Base-by-base conservation (phyloP, 2,329 filamentous ascomycete species). In the Corinectria fuckeliana region DNA sequence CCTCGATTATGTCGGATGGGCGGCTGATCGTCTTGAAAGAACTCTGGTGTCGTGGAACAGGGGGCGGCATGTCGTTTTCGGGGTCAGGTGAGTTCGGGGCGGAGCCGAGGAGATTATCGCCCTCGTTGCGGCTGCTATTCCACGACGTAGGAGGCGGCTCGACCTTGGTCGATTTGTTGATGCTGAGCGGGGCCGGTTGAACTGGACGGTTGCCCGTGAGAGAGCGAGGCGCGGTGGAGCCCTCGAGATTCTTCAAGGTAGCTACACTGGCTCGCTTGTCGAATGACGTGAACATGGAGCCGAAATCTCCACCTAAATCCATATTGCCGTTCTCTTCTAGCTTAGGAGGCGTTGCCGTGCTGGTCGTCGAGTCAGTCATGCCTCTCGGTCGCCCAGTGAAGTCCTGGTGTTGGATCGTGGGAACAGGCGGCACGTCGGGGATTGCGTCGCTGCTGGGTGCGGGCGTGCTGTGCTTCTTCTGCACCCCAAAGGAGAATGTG, bases 401-500 rank as follows among this genome's bases (percentile, higher is more conserved):
- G 42, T 71, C 67, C 42, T 76, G 71, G 54, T 70, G 66, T 53
- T 72, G 72, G 61, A 73, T 73, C 44, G 61, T 69, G 28, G 76
- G 73, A 21, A 81, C 65, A 3, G 81, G 78, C 2, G 76, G 76
- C 38, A 77, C 61, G 25, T 78, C 76, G 32, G 76, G 69, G 28
- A 73, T 57, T 6, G 66, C 65, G 20, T 72, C 67, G 18, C 74
- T 70, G 30, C 68, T 71, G 21, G 72, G 69, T 13, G 69, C 67
- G 14, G 71, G 70, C 28, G 70, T 62, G 28, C 61, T 69, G 45
- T 77, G 72, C 68, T 85, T 87, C 70, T 85, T 86, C 62, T 79
- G 79, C 30, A 79, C 80, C 21, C 84, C 85, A 69, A 88, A 87
- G 3, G 85, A 87, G 65, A 87, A 87, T 1, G 85, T 86, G 49